Base-by-base conservation (phyloP, 2,329 filamentous ascomycete genomes). In the Tothia fuscella region DNA sequence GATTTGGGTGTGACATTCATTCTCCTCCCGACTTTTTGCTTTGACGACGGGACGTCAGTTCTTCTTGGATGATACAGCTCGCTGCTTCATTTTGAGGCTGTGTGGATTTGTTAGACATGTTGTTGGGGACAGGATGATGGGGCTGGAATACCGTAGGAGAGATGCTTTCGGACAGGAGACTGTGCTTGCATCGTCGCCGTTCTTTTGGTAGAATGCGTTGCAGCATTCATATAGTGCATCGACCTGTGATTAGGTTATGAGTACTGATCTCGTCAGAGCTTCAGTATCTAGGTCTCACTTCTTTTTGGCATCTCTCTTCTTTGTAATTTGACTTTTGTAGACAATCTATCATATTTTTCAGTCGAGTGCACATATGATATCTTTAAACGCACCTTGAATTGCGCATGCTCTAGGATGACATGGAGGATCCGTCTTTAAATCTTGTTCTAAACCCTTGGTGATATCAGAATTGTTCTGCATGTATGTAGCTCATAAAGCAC, bases 201-300 rank as follows among this genome's bases (percentile, higher is more conserved):
- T 74, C 44, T 74, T 71, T 52, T 80, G 66, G 63, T 98, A 96
- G 58, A 96, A 94, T 10, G 76, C 73, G 54, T 88, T 79, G 62
- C 91, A 98, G 63, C 91, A 98, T 51, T 91, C 81, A 61, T 96
- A 98, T 19, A 98, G 67, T 3, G 86, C 84, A 57, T 89, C 80
- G 43, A 98, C 74, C 54, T 86, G 68, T 14, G 65, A 60, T 5
- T 13, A 19, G 48, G 13, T 29, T 29, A 4, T 14, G 25, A 41
- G 28, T 4, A 10, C 13, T 17, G 7, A 3, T 9, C 5, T 6
- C 1, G 12, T 3, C 17, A 2, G 9, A 21, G 30, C 3, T 25
- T 2, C 3, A n/a, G 14, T 7, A 17, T 14, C n/a, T 14, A 17
- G 14, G 12, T 17, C 48, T 34, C 49, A 67, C 66, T 56, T 69